Evolutionary conservation across 2,329 filamentous ascomycete species (phyloP).

Genomic region (Fusarium begoniae): DNA sequence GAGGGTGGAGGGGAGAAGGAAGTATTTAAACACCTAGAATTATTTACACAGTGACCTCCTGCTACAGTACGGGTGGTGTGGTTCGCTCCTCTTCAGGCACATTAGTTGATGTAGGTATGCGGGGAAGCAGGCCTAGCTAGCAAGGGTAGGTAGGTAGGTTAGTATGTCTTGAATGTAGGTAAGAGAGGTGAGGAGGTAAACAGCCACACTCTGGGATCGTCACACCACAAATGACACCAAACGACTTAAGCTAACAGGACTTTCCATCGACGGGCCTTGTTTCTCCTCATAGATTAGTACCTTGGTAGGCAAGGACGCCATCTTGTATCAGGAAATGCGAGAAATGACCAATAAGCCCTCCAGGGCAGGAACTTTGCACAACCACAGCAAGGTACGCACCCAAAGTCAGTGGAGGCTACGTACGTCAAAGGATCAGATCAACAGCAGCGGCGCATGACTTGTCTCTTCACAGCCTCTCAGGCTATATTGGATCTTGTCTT

Average conservation of each 20-base stretch:
- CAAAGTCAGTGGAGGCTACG: not conserved
- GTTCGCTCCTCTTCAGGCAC: not conserved
- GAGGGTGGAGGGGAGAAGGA: conserved; percentile 13
- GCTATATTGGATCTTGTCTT: conserved; percentile 13
- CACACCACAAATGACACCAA: conserved; percentile 27
- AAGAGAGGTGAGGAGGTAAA: conserved; percentile 11
- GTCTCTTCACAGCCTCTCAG: conserved; percentile 3
- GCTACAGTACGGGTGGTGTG: not conserved
- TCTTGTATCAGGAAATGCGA: not conserved
- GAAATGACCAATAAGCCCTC: not conserved
- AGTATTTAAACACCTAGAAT: conserved; percentile 39
- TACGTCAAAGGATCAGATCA: conserved; percentile 6
- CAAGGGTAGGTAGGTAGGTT: not conserved
- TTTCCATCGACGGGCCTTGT: not conserved
- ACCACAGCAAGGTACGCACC: not conserved
- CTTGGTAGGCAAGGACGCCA: not conserved
- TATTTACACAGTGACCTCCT: conserved; percentile 1
- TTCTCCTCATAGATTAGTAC: not conserved
- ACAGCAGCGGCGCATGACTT: conserved; percentile 8
- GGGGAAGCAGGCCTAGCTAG: conserved; percentile 26
- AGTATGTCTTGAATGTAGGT: not conserved
- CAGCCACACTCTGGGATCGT: conserved; percentile 28
- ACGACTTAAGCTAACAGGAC: not conserved
- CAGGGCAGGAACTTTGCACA: not conserved
- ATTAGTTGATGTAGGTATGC: conserved; percentile 17